Evolutionary conservation across 2,329 filamentous ascomycete genomes (phyloP).

Genomic region (Dactylellina sp.): DNA sequence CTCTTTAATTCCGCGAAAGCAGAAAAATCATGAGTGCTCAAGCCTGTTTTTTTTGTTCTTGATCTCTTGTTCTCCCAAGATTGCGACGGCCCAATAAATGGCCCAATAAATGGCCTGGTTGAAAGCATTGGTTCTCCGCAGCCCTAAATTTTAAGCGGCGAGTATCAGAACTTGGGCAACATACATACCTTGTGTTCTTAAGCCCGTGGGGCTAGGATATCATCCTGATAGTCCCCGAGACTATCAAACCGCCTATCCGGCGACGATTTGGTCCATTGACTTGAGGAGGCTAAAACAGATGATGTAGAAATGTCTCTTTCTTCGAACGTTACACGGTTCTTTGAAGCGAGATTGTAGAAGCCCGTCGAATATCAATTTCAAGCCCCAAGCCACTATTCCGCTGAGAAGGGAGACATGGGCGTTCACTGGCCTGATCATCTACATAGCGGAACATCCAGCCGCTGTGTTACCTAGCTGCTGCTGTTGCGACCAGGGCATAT

Average conservation of each 20-base stretch:
- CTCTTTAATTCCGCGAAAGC: constrained; percentile 12
- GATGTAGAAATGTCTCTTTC: constrained; percentile 35
- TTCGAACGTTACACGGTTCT: constrained; percentile 34
- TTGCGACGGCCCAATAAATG: constrained; percentile 26
- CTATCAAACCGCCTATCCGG: constrained; percentile 16
- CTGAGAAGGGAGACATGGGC: not conserved
- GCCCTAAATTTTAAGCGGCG: not conserved
- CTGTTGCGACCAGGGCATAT: not conserved
- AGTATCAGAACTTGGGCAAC: constrained; percentile 31
- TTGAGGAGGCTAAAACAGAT: constrained; percentile 10
- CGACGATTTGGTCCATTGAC: constrained; percentile 18
- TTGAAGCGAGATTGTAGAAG: not conserved
- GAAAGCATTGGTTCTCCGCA: not conserved
- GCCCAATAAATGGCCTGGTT: not conserved
- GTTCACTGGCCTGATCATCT: not conserved
- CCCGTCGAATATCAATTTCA: not conserved
- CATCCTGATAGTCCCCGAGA: too few relatives aligned
- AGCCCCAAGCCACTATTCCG: too few relatives aligned
- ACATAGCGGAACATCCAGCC: not conserved
- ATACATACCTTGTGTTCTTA: constrained; percentile 29
- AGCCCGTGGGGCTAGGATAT: constrained; percentile 10
- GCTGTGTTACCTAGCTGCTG: constrained; percentile 8
- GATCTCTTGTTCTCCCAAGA: not conserved
- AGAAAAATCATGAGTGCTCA: constrained; percentile 19
- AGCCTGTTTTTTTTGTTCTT: not conserved